Conservation (phyloP, 331 rosid species). For the Rosa hybrid region DNA sequence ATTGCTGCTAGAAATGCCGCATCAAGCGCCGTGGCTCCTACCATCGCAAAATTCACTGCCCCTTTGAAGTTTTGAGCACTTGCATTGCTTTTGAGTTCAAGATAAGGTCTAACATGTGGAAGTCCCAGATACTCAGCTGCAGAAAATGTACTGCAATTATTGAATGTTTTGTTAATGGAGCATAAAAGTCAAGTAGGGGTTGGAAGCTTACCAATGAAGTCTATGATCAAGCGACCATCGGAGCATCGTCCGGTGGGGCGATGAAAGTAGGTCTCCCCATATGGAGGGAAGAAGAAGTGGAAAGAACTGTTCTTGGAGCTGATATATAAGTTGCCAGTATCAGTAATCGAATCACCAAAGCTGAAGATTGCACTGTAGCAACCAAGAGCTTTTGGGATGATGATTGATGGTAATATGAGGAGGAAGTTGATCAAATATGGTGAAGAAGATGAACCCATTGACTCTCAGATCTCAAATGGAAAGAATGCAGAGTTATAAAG, state of each 20-base stretch:
- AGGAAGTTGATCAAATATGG: neutral
- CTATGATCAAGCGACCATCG: constrained; percentile 48
- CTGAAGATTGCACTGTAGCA: constrained; percentile 8
- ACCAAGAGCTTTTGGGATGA: neutral
- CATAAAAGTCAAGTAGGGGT: too few species aligned
- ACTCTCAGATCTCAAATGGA: neutral
- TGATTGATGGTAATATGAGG: neutral
- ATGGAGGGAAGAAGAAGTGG: neutral
- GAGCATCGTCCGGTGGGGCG: constrained; percentile 41
- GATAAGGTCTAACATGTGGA: constrained; percentile 38
- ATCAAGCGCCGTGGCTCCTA: constrained; percentile 49
- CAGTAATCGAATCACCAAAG: constrained; percentile 40
- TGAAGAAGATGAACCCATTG: neutral
- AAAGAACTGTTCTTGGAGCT: neutral
- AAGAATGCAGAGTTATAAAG: neutral
- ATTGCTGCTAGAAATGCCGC: constrained; percentile 32
- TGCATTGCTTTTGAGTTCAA: constrained; percentile 1
- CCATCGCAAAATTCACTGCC: constrained; percentile 51
- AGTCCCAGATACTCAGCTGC: constrained; percentile 45
- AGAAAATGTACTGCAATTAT: neutral
- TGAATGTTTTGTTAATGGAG: neutral
- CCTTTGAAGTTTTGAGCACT: neutral
- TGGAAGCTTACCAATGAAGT: constrained; percentile 37
- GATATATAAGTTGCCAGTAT: constrained; percentile 29
- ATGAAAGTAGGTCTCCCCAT: neutral